phyloP scores from a whole-genome alignment of 179 eudicot species.

The Nepenthes alata region DNA sequence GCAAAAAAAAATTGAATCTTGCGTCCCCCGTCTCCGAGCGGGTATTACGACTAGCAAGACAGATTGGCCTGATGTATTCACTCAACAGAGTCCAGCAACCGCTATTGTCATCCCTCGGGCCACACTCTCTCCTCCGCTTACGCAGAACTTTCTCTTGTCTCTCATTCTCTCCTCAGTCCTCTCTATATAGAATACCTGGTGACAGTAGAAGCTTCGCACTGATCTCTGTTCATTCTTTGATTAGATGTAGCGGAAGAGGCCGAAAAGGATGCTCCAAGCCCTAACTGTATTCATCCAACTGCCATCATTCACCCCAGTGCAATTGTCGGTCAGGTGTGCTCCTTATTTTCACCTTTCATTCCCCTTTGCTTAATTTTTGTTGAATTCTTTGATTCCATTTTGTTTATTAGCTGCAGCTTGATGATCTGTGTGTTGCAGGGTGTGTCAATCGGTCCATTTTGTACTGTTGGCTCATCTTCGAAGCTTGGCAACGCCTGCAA shows the following conservation, averaged over 20 bases:
- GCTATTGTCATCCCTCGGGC: not conserved
- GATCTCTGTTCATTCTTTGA: conserved; percentile 1
- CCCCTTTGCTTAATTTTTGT: not conserved
- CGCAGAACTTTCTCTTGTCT: conserved; percentile 15
- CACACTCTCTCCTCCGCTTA: conserved; percentile 15
- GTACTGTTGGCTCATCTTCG: conserved; percentile 69
- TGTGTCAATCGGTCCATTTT: conserved; percentile 90
- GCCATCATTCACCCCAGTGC: conserved; percentile 79
- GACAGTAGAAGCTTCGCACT: not conserved
- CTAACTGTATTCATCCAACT: conserved; percentile 55
- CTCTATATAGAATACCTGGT: not conserved
- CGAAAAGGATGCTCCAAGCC: conserved; percentile 14
- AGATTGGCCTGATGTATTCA: conserved; percentile 9
- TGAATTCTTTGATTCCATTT: conserved; percentile 1
- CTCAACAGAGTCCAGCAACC: conserved; percentile 9
- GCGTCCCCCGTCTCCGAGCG: too few species aligned
- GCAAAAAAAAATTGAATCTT: too few species aligned
- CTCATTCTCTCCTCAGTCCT: conserved; percentile 1
- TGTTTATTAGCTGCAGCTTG: not conserved
- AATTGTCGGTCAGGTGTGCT: conserved; percentile 50
- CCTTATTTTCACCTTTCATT: not conserved
- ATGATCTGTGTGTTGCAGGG: conserved; percentile 28
- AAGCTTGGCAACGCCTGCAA: conserved; percentile 69
- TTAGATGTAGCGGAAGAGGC: conserved; percentile 27
- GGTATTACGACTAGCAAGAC: not conserved